Conservation (phyloP, 78 protist species). For the Dictyostelium brefeldianum region DNA sequence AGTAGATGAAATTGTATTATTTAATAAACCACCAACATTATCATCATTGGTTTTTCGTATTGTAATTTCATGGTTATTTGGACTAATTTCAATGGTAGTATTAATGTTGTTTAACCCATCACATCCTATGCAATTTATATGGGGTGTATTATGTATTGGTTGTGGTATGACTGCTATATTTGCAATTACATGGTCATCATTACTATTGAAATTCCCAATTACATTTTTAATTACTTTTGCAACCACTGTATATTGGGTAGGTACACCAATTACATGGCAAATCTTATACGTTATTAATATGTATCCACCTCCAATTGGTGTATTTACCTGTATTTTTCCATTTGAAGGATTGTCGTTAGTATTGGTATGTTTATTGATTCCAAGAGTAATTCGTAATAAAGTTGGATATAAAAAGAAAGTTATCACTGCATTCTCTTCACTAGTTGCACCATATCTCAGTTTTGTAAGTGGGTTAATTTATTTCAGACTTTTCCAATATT, state of each 20-base stretch:
- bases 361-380: conserved; percentile 37
- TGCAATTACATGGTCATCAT: conserved; percentile 55
- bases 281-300: neutral
- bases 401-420: conserved; percentile 8
- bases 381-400: conserved; percentile 30
- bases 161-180: conserved; percentile 68
- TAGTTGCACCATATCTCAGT: conserved; percentile 67
- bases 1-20: conserved; percentile 26
- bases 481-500: conserved; percentile 77
- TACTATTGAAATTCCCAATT: conserved; percentile 42
- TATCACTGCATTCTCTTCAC: conserved; percentile 55
- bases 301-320: conserved; percentile 82
- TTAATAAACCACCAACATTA: conserved; percentile 39
- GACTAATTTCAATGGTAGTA: conserved; percentile 31
- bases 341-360: conserved; percentile 66
- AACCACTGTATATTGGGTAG: conserved; percentile 61
- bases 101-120: conserved; percentile 68
- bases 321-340: conserved; percentile 74
- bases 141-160: conserved; percentile 69
- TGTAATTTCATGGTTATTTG: conserved; percentile 41
- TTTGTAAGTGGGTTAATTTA: conserved; percentile 74
- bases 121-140: conserved; percentile 62
- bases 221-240: conserved; percentile 51
- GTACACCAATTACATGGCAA: conserved; percentile 76
- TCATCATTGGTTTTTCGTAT: conserved; percentile 9